Percentiles rank a stretch among this genome's conserved stretches.
Evolutionary conservation across 129 eudicot species (phyloP).

Genomic region (Calendula officinalis): DNA sequence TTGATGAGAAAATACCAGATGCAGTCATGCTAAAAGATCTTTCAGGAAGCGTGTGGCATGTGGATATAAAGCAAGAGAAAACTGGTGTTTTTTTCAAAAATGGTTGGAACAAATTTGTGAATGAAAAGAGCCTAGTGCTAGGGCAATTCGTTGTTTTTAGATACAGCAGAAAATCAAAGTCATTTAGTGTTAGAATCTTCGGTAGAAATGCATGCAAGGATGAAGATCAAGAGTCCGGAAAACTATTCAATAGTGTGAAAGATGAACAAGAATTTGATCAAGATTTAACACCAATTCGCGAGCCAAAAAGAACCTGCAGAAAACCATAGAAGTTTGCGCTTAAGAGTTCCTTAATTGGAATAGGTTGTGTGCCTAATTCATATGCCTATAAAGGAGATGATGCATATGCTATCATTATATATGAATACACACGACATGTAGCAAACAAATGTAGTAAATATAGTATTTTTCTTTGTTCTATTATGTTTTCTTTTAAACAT

Average conservation of each 20-base stretch:
- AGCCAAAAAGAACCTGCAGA: slow-evolving; percentile 5
- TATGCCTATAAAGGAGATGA: too few relatives aligned
- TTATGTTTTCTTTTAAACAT: too few relatives aligned
- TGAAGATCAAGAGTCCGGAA: slow-evolving; percentile 14
- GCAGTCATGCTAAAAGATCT: slow-evolving; percentile 28
- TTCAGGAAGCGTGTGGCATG: slow-evolving; percentile 6
- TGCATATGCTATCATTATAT: too few relatives aligned
- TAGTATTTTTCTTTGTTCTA: too few relatives aligned
- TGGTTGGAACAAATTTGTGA: slow-evolving; percentile 41
- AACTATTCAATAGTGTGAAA: slow-evolving; percentile 12
- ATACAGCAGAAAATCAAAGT: slow-evolving; percentile 12
- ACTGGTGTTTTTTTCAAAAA: slow-evolving; percentile 25
- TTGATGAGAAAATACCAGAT: slow-evolving; percentile 30
- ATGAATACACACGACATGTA: too few relatives aligned
- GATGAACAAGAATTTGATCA: slow-evolving; percentile 10
- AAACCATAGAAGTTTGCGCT: background rate
- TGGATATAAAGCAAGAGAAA: slow-evolving; percentile 22
- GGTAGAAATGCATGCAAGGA: slow-evolving; percentile 30
- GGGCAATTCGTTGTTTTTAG: slow-evolving; percentile 40
- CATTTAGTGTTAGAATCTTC: slow-evolving; percentile 34
- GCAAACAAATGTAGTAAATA: too few relatives aligned
- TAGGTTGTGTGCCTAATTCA: too few relatives aligned
- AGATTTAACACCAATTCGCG: slow-evolving; percentile 1
- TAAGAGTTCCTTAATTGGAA: background rate
- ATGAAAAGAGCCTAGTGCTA: slow-evolving; percentile 14